Base-by-base conservation (phyloP, 345 rosid genomes). In the Populus alba region DNA sequence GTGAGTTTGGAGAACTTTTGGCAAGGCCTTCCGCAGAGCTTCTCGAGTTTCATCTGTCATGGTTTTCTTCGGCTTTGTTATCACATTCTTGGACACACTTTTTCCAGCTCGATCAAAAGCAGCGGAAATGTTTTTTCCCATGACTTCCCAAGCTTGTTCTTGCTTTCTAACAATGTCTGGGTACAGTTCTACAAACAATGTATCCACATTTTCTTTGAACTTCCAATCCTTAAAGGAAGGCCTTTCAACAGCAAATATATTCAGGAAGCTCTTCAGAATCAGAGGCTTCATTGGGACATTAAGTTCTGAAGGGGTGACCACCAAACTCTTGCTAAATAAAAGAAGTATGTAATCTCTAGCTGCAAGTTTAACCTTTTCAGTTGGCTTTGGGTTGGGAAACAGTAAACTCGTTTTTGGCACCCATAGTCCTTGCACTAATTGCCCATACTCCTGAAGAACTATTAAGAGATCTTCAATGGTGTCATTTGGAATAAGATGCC, bases 381-480 rank as follows among this genome's bases (percentile, higher is more conserved):
- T 72, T 20, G 69, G 5, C n/a, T 77, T 71, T 25, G 75, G 75
- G 31, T 76, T 82, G 76, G 81, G 76, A 27, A 85, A 71, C 66
- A 91, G 74, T 81, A 91, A 77, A n/a, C 61, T 15, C 62, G 87
- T 89, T 81, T 85, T 94, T 55, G 89, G 89, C 73, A 83, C 87
- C 99, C 99, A 96, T 31, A 91, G 86, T 70, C 99, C 98, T 87
- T 96, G 97, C 72, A 96, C 90, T 80, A 96, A 82, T 41, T 70
- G 78, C n/a, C 91, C 97, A 84, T 79, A 59, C 51, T 83, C 68
- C 78, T 89, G 88, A 79, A 94, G 94, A 74, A 86, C 84, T 27
- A n/a, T 73, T 71, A 92, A 63, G 69, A 90, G 76, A 68, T 85
- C 91, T 76, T 91, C 89, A 79, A 74, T 80, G 3, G 92, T 74